Conservation (phyloP, 2,329 filamentous ascomycete species). For the Ramularia endophylla region DNA sequence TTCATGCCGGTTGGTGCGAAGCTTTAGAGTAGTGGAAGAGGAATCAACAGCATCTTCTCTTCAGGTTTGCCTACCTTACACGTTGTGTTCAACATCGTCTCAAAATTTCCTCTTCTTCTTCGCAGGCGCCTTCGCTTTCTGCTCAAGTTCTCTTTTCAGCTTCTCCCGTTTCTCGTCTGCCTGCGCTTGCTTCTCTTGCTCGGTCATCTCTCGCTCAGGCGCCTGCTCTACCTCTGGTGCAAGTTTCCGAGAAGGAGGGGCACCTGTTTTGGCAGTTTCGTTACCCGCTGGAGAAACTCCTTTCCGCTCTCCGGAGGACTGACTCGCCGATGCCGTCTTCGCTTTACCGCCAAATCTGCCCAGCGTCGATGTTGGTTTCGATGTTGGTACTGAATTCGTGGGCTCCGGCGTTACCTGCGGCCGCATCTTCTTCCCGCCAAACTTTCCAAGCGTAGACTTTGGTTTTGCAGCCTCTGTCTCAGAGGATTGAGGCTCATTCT, state of each 20-base stretch:
- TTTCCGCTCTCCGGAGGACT: too few relatives aligned
- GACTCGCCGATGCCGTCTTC: conserved; percentile 4
- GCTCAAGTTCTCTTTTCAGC: conserved; percentile 49
- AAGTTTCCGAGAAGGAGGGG: too few relatives aligned
- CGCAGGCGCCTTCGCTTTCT: conserved; percentile 45
- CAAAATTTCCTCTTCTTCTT: conserved; percentile 56
- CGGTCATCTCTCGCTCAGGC: conserved; percentile 35
- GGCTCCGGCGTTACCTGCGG: background rate
- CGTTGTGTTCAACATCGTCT: conserved; percentile 14
- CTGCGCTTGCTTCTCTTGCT: conserved; percentile 44
- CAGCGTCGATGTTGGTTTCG: conserved; percentile 5
- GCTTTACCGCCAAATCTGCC: conserved; percentile 14
- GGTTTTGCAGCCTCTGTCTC: conserved; percentile 4
- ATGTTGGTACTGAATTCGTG: conserved; percentile 2
- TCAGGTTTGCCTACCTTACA: too few relatives aligned
- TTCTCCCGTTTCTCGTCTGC: conserved; percentile 52
- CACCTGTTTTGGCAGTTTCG: background rate
- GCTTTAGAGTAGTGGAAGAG: conserved; percentile 9
- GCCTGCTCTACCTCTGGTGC: conserved; percentile 3
- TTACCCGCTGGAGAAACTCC: too few relatives aligned
- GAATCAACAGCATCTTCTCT: background rate
- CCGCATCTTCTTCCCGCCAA: conserved; percentile 16
- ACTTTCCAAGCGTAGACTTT: conserved; percentile 16
- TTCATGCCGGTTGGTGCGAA: conserved; percentile 55
- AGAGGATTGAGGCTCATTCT: too few relatives aligned